Conservation (phyloP, 2,329 filamentous ascomycete genomes). For the Aspergillus aculeatus region DNA sequence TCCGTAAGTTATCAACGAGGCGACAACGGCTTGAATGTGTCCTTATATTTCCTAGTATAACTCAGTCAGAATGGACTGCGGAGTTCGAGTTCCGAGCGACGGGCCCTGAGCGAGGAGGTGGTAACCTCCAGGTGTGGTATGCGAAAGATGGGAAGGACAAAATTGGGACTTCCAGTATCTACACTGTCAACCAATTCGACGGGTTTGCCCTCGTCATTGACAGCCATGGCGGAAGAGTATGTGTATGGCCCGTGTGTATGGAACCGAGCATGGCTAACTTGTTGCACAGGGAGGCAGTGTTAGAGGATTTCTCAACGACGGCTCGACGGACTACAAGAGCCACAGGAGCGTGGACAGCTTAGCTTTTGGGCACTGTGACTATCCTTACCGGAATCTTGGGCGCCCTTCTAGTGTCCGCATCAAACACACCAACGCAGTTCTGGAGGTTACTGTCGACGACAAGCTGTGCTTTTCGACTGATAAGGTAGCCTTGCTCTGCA, state of each 20-base stretch:
- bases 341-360: slow-evolving; percentile 77
- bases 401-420: slow-evolving; percentile 77
- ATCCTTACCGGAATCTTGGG: slow-evolving; percentile 87
- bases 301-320: slow-evolving; percentile 92
- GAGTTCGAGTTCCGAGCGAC: slow-evolving; percentile 86
- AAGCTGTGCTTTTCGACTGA: slow-evolving; percentile 78
- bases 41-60: slow-evolving; percentile 32
- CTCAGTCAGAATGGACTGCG: slow-evolving; percentile 69
- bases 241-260: slow-evolving; percentile 12
- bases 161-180: slow-evolving; percentile 73
- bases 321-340: slow-evolving; percentile 71
- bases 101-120: slow-evolving; percentile 79
- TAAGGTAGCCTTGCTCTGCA: slow-evolving; percentile 45
- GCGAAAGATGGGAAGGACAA: slow-evolving; percentile 64
- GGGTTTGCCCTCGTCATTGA: slow-evolving; percentile 87
- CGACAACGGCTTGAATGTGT: background rate
- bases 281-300: slow-evolving; percentile 66
- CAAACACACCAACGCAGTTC: slow-evolving; percentile 61
- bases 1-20: slow-evolving; percentile 34
- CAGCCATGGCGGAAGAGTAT: slow-evolving; percentile 68
- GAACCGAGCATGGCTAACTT: slow-evolving; percentile 2
- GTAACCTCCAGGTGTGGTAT: slow-evolving; percentile 94
- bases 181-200: slow-evolving; percentile 81
- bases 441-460: slow-evolving; percentile 80
- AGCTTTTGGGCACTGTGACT: slow-evolving; percentile 90